Percentiles rank a stretch among this genome's conserved stretches.
Conservation (phyloP, 2,329 filamentous ascomycete genomes). For the Falciphora oryzae region DNA sequence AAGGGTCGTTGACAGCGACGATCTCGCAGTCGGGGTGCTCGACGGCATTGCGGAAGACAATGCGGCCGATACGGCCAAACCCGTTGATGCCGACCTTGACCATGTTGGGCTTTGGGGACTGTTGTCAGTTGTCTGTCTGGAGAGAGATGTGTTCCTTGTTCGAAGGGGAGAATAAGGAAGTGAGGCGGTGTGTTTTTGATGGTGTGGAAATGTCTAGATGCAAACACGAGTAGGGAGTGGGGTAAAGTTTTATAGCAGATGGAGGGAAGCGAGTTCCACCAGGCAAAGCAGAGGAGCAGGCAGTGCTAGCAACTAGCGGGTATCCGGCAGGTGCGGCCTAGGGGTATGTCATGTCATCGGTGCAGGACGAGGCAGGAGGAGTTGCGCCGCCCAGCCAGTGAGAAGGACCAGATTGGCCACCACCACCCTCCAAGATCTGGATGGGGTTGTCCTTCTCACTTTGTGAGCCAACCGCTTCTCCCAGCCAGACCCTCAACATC, state of each 20-base stretch:
- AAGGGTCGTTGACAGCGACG: conserved; percentile 97
- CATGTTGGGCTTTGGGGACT: conserved; percentile 33
- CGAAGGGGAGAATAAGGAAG: conserved; percentile 7
- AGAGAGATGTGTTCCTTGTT: conserved; percentile 10
- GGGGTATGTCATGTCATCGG: conserved; percentile 1
- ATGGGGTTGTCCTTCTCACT: not conserved
- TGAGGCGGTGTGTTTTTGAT: conserved; percentile 3
- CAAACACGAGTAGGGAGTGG: conserved; percentile 20
- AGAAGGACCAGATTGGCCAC: not conserved
- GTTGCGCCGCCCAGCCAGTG: not conserved
- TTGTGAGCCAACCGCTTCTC: not conserved
- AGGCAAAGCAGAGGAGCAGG: not conserved
- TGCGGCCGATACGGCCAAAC: conserved; percentile 98
- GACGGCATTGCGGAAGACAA: conserved; percentile 97
- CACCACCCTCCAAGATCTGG: not conserved
- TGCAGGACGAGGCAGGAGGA: not conserved
- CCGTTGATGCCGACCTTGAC: conserved; percentile 96
- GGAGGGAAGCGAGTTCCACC: conserved; percentile 2
- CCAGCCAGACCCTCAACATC: too few species aligned
- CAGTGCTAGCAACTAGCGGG: not conserved
- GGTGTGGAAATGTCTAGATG: conserved; percentile 2
- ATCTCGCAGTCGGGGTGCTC: conserved; percentile 86
- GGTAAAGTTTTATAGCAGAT: conserved; percentile 3
- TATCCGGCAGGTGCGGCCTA: conserved; percentile 8
- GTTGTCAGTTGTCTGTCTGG: conserved; percentile 6